Conservation (phyloP, 139 green algal species). For the Closterium sp. region DNA sequence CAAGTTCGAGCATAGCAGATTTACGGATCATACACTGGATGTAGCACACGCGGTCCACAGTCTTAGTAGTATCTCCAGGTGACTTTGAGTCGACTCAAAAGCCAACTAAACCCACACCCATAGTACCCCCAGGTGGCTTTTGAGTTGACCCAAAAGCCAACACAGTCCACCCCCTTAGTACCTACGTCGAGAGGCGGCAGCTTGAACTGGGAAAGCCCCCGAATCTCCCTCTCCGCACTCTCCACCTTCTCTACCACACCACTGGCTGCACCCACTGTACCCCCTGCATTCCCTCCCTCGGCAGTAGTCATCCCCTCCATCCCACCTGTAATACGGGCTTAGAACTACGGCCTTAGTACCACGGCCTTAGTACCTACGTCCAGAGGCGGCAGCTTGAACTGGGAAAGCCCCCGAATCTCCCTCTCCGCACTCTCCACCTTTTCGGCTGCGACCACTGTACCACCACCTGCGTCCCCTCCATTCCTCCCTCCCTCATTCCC, state of each 20-base stretch:
- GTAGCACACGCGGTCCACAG: too few relatives aligned
- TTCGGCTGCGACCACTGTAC: not conserved
- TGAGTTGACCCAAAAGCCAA: too few relatives aligned
- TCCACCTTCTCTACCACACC: not conserved
- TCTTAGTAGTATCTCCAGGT: too few relatives aligned
- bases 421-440: not conserved
- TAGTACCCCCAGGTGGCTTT: too few relatives aligned
- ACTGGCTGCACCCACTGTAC: not conserved
- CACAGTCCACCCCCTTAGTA: not conserved
- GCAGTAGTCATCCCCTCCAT: not conserved
- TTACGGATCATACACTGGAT: too few relatives aligned
- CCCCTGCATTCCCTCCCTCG: not conserved
- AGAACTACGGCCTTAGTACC: too few relatives aligned
- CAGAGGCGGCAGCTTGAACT: not conserved
- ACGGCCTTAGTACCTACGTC: not conserved
- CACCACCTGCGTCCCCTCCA: not conserved
- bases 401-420: not conserved
- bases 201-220: not conserved
- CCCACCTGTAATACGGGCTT: too few relatives aligned
- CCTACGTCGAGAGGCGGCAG: not conserved
- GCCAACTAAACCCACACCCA: too few relatives aligned
- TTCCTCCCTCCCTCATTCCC: not conserved
- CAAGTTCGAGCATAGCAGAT: too few relatives aligned
- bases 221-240: not conserved
- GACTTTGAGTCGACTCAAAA: too few relatives aligned